A percentile compares a stretch with the other conserved stretches of the same genome.
Conservation (phyloP, 345 rosid species). For the Reutealis trisperma region DNA sequence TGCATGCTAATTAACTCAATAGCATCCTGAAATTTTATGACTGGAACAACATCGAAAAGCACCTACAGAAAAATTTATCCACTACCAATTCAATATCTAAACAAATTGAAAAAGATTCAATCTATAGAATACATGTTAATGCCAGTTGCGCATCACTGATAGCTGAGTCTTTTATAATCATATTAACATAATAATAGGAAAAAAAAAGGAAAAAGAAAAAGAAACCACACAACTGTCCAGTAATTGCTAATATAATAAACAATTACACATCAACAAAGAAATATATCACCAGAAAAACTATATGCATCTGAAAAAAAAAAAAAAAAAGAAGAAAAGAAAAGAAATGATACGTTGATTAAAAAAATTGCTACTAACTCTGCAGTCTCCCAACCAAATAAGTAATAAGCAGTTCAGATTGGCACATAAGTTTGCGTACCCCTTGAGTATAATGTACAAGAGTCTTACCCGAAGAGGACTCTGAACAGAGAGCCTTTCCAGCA, state of each 20-base stretch:
- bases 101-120: neutral
- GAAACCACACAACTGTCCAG: neutral
- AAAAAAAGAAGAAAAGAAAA: neutral
- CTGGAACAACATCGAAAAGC: slow-evolving; percentile 91
- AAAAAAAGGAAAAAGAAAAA: neutral
- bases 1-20: slow-evolving; percentile 88
- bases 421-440: neutral
- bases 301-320: neutral
- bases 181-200: slow-evolving; percentile 1
- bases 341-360: neutral
- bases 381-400: slow-evolving; percentile 9
- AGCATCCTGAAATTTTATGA: slow-evolving; percentile 82
- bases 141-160: slow-evolving; percentile 2
- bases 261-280: slow-evolving; percentile 1
- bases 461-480: slow-evolving; percentile 95
- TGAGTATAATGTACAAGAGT: neutral
- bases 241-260: neutral
- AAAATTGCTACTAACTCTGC: neutral
- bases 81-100: slow-evolving; percentile 21
- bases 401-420: neutral
- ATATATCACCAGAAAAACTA: slow-evolving; percentile 4
- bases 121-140: neutral
- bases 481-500: slow-evolving; percentile 90
- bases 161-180: slow-evolving; percentile 2
- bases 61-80: slow-evolving; percentile 51